Evolutionary conservation across 139 green algal genomes (phyloP).

Genomic region (Pleodorina starrii): DNA sequence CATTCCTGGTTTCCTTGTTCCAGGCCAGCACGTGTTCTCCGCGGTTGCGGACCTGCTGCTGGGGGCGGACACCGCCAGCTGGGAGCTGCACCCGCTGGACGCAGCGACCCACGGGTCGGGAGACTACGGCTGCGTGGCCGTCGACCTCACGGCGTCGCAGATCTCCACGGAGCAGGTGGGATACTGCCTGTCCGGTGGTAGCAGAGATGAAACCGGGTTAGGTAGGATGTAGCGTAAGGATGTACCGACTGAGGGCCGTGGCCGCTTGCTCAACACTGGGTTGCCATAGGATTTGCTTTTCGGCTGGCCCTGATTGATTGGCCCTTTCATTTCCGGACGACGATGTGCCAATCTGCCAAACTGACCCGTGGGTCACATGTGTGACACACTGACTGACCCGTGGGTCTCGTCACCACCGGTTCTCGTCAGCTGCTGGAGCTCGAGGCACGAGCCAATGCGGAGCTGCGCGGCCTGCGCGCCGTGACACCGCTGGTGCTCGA

Average conservation of each 20-base stretch:
- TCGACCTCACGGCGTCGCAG: conserved; percentile 9
- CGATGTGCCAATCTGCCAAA: no score
- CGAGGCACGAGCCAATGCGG: conserved; percentile 24
- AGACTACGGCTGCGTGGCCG: conserved; percentile 24
- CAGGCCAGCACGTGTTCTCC: conserved; percentile 49
- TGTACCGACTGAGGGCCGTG: no score
- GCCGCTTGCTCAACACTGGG: no score
- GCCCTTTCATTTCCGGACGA: no score
- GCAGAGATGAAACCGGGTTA: no score
- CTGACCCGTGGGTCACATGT: no score
- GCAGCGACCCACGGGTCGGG: not conserved
- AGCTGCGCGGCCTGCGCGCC: not conserved
- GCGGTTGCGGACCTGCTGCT: conserved; percentile 23
- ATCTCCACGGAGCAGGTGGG: conserved; percentile 26
- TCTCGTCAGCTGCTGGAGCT: conserved; percentile 26
- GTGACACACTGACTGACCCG: not conserved
- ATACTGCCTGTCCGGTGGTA: no score
- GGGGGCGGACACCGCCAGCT: conserved; percentile 18
- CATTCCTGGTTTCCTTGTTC: no score
- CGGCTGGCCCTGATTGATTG: no score
- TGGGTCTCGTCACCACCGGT: no score
- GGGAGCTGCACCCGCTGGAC: conserved; percentile 47
- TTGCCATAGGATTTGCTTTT: no score
- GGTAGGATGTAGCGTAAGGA: no score
- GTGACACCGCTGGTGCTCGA: conserved; percentile 42